phyloP scores from a whole-genome alignment of 2,329 filamentous ascomycete species.

The Fusarium sp. region DNA sequence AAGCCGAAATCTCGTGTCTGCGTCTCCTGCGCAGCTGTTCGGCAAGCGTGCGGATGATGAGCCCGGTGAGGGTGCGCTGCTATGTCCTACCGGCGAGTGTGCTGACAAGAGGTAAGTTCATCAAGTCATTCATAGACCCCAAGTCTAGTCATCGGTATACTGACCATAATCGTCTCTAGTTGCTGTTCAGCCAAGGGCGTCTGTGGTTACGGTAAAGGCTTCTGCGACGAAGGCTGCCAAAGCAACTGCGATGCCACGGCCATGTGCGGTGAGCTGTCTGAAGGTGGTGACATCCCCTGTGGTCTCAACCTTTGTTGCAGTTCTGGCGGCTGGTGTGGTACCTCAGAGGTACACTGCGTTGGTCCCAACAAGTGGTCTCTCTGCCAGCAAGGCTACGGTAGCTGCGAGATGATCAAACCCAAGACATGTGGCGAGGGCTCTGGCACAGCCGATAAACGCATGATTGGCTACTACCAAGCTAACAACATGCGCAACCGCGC shows the following conservation, averaged over 20 bases:
- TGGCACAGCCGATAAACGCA: conserved; percentile 45
- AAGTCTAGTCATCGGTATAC: not conserved
- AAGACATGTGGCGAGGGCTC: conserved; percentile 42
- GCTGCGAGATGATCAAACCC: conserved; percentile 32
- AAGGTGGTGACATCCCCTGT: conserved; percentile 36
- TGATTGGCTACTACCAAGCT: conserved; percentile 49
- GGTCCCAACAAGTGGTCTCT: conserved; percentile 35
- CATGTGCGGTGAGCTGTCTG: conserved; percentile 46
- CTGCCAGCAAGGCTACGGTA: conserved; percentile 52
- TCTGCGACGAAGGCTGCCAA: conserved; percentile 7
- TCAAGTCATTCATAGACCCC: not conserved
- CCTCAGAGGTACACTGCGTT: conserved; percentile 37
- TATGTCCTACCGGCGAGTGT: conserved; percentile 1
- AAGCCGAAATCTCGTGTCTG: not conserved
- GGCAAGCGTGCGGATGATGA: conserved; percentile 2
- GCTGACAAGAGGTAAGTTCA: not conserved
- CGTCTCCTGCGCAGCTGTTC: not conserved
- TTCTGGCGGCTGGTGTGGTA: conserved; percentile 42
- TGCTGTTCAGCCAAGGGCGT: not conserved
- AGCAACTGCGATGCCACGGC: conserved; percentile 44
- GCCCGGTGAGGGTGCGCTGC: not conserved
- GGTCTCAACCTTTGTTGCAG: conserved; percentile 46
- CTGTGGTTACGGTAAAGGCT: conserved; percentile 4
- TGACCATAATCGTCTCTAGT: not conserved
- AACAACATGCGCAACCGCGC: conserved; percentile 27